Base-by-base conservation (phyloP, 331 rosid genomes). In the Pyrus hybrid region DNA sequence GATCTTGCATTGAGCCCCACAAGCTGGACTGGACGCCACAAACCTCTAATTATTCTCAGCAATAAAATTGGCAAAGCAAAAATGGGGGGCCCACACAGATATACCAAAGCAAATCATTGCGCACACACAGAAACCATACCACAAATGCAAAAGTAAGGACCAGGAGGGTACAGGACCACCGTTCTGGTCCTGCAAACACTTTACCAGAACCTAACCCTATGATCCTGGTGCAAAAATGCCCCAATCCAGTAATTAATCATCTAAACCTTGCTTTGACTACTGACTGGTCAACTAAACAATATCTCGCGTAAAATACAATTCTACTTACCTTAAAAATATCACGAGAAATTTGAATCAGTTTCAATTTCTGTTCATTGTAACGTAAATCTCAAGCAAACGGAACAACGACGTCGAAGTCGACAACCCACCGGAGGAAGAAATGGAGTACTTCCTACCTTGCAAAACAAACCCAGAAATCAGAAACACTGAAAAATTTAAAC, bases 311-410 rank as follows among this genome's bases (percentile, higher is more conserved):
- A 8, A 61, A 53, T 10, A 18, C 30, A 72, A 53, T 30, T 49
- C 60, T 25, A 51, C 76, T 12, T 25, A 79, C 78, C 69, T 71
- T 72, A 3, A 25, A 79, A 73, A 67, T 23, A 45, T 21, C 62
- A 75, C 32, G 64, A 60, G 22, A 41, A 71, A 79, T 75, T 63
- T 63, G 60, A 75, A 76, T 56, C 51, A 23, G 32, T 68, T 71
- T 90, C 86, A 90, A 73, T 68, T 69, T 70, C 82, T 76, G 75
- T 67, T 79, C 93, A 84, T 90, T 28, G 71, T 17, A 66, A 81
- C 88, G 89, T 86, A 74, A 84, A 88, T 81, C 88, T 86, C 82
- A 91, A 91, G 91, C 67, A 76, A 88, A 83, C 81, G 79, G 51
- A 53, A 71, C 76, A 76, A 73, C 77, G 71, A 47, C 65, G 63